phyloP scores from a whole-genome alignment of 2,329 filamentous ascomycete species.

The Drechslera avenae region DNA sequence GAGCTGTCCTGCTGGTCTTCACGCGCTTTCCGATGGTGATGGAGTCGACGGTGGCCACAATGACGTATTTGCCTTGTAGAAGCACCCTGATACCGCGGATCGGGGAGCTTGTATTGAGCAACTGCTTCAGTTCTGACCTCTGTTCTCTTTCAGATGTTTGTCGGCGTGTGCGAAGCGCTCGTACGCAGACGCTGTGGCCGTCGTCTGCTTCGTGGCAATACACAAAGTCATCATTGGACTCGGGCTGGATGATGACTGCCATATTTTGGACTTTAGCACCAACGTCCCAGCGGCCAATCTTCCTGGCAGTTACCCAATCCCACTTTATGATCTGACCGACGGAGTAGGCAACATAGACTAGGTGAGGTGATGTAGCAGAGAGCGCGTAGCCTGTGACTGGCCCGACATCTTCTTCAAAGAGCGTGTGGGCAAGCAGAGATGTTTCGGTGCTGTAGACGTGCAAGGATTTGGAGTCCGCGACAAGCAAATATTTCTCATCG shows the following conservation, averaged over 20 bases:
- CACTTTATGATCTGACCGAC: constrained; percentile 60
- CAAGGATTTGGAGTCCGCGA: constrained; percentile 75
- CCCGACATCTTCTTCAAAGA: constrained; percentile 55
- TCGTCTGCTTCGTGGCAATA: constrained; percentile 49
- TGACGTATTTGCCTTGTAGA: constrained; percentile 63
- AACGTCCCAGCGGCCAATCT: constrained; percentile 52
- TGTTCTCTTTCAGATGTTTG: constrained; percentile 29
- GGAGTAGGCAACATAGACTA: constrained; percentile 60
- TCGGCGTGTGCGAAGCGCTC: constrained; percentile 38
- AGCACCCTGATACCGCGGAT: constrained; percentile 53
- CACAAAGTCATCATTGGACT: constrained; percentile 41
- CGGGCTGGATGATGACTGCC: constrained; percentile 37
- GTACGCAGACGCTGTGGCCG: constrained; percentile 48
- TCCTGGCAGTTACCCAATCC: constrained; percentile 60
- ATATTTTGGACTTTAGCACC: constrained; percentile 45
- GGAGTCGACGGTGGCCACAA: constrained; percentile 59
- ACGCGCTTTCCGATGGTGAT: constrained; percentile 65
- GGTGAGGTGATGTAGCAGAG: constrained; percentile 57
- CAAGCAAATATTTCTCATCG: constrained; percentile 69
- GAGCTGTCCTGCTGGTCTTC: constrained; percentile 37
- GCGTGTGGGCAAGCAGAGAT: constrained; percentile 77
- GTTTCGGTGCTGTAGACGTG: constrained; percentile 81
- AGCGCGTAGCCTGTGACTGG: constrained; percentile 58
- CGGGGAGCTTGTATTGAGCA: constrained; percentile 46
- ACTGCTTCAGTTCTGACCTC: constrained; percentile 38